A percentile compares a stretch with the other conserved stretches of the same genome.
Conservation (phyloP, 2,329 filamentous ascomycete genomes). For the Hypoxylon sp. region DNA sequence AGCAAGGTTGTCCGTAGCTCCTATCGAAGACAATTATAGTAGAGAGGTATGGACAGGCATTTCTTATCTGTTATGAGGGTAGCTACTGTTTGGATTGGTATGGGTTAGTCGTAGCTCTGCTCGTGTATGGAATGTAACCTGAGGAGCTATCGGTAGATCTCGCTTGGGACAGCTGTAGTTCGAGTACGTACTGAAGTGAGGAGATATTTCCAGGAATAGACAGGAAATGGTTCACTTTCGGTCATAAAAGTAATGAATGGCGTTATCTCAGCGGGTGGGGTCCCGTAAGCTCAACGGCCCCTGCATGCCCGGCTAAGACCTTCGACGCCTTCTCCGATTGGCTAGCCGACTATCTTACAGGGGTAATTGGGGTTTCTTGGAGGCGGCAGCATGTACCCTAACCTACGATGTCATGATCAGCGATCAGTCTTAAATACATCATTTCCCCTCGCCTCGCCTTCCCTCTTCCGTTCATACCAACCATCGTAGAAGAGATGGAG, state of each 20-base stretch:
- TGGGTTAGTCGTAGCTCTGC: too few species aligned
- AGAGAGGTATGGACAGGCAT: too few species aligned
- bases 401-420: slow-evolving; percentile 16
- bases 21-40: too few species aligned
- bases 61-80: too few species aligned
- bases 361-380: slow-evolving; percentile 12
- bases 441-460: slow-evolving; percentile 9
- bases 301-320: slow-evolving; percentile 20
- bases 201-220: too few species aligned
- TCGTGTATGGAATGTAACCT: too few species aligned
- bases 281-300: slow-evolving; percentile 22
- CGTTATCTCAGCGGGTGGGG: slow-evolving; percentile 35
- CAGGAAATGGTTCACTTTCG: neutral
- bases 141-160: too few species aligned
- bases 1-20: too few species aligned
- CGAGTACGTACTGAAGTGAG: too few species aligned
- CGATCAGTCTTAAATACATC: slow-evolving; percentile 21
- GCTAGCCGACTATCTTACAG: slow-evolving; percentile 10
- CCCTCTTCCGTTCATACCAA: slow-evolving; percentile 13
- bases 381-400: neutral
- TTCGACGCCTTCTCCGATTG: slow-evolving; percentile 33
- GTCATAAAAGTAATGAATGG: slow-evolving; percentile 7
- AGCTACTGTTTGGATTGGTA: too few species aligned
- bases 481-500: slow-evolving; percentile 40
- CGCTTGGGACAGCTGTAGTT: too few species aligned